Base-by-base conservation (phyloP, 2,329 filamentous ascomycete species). In the Arachnomyces sp. region DNA sequence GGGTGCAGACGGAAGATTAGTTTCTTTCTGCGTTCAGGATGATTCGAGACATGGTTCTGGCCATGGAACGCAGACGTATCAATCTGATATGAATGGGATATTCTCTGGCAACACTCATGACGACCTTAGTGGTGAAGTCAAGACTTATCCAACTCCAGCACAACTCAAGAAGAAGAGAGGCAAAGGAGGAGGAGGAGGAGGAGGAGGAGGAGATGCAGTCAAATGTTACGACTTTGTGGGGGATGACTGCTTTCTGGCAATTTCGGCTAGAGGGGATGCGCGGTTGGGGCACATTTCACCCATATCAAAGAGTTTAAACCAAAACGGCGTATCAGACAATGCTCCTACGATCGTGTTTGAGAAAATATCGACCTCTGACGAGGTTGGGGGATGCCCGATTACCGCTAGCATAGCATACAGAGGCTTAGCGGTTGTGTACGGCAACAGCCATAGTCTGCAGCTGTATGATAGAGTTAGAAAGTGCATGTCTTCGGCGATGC, bases 1-100 rank as follows among this genome's bases (percentile, higher is more conserved):
- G 9, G 92, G 86, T n/a, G 82, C 85, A 8, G 92, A 98, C 61
- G 82, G 88, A 12, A 71, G 72, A 25, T 65, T 83, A 30, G 60
- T 63, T 33, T 55, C 49, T 3, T 62, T 61, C 30, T 30, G 31
- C n/a, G 29, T 36, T 11, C 12, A 18, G 18, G 29, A 30, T 31
- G 17, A 37, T 12, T 30, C 28, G 7, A 25, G 9, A 25, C 5
- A 25, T 25, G 20, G 20, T 5, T 25, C 20, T 25, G 9, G 20
- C 20, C 9, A 25, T 9, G 20, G 20, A 9, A 9, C 9, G 5
- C 20, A 25, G 20, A 25, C 20, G 9, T 5, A 25, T 9, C 5
- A 9, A 5, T 9, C 5, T 9, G 20, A 25, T 9, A 25, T 25
- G 20, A 25, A 25, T 28, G 46, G 46, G n/a, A 20, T 49, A 17